These are phyloP conservation scores for Drechslerella dactyloides DNA, from an alignment of 2,329 filamentous ascomycete species.

Conservation along the genomic window DNA sequence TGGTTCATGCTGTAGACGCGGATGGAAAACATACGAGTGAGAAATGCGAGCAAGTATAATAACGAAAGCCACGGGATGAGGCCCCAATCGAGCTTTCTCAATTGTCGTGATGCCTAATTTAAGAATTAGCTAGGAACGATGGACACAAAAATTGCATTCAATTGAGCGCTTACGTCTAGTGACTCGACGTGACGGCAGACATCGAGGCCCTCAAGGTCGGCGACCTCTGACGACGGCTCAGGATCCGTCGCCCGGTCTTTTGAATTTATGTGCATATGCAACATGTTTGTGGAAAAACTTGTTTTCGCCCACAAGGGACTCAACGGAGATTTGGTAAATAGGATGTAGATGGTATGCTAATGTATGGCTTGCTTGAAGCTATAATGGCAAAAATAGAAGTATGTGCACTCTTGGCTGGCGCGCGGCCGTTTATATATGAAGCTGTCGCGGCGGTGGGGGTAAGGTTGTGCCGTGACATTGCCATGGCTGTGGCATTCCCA, in stretches of 20 bases:
- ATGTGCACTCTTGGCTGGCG: conserved; percentile 33
- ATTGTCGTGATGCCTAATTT: conserved; percentile 32
- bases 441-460: too few species aligned
- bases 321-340: conserved; percentile 16
- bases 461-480: too few species aligned
- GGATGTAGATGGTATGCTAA: conserved; percentile 21
- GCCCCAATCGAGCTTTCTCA: conserved; percentile 65
- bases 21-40: conserved; percentile 30
- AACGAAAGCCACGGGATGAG: conserved; percentile 68
- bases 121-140: too few species aligned
- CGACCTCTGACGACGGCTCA: conserved; percentile 11
- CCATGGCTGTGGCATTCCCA: too few species aligned
- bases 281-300: conserved; percentile 24
- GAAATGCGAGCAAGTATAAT: conserved; percentile 62
- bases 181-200: conserved; percentile 48
- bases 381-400: conserved; percentile 14
- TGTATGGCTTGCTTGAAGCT: conserved; percentile 27
- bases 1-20: neutral
- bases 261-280: conserved; percentile 51
- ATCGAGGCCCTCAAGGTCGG: conserved; percentile 46
- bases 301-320: conserved; percentile 45
- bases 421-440: conserved; percentile 46
- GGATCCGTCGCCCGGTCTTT: conserved; percentile 36
- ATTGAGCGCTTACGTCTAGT: conserved; percentile 45
- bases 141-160: too few species aligned